Percentiles rank a stretch among this genome's conserved stretches.
Evolutionary conservation across 495 filamentous ascomycete genomes (phyloP).

Genomic region (Daldinia vernicosa): DNA sequence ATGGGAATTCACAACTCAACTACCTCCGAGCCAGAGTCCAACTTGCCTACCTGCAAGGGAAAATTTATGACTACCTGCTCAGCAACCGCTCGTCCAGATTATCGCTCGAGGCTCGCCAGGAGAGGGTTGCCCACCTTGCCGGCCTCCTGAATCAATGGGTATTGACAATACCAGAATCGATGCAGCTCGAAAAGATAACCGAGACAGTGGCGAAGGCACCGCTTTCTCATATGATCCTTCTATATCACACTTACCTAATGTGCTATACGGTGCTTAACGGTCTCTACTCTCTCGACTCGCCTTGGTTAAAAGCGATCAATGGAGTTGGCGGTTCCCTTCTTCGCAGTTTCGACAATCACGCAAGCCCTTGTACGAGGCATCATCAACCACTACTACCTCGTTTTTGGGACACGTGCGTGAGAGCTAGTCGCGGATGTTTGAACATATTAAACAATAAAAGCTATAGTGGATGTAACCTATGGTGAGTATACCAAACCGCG

Average conservation of each 20-base stretch:
- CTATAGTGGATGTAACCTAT: slow-evolving; percentile 40
- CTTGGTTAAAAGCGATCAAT: slow-evolving; percentile 39
- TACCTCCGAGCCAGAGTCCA: slow-evolving; percentile 43
- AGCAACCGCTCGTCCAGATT: slow-evolving; percentile 44
- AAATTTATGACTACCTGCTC: slow-evolving; percentile 43
- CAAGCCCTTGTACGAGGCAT: slow-evolving; percentile 21
- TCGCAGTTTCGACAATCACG: slow-evolving; percentile 10
- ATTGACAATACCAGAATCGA: slow-evolving; percentile 36
- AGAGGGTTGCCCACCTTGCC: slow-evolving; percentile 31
- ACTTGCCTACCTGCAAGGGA: slow-evolving; percentile 45
- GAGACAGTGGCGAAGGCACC: slow-evolving; percentile 30
- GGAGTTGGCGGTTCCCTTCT: slow-evolving; percentile 19
- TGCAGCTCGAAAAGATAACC: slow-evolving; percentile 34
- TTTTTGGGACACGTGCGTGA: slow-evolving; percentile 40
- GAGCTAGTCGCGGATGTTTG: slow-evolving; percentile 39
- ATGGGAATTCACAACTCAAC: slow-evolving; percentile 40
- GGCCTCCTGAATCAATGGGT: slow-evolving; percentile 42
- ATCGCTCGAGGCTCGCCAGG: slow-evolving; percentile 27
- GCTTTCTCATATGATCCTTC: slow-evolving; percentile 37
- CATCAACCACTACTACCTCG: slow-evolving; percentile 32
- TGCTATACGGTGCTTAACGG: slow-evolving; percentile 42
- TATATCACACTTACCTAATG: slow-evolving; percentile 42
- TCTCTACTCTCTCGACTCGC: slow-evolving; percentile 40
- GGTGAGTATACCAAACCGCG: slow-evolving; percentile 32
- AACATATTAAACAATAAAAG: slow-evolving; percentile 25